Base-by-base conservation (phyloP, 257 asterid species). In the Scutellaria galericulata region DNA sequence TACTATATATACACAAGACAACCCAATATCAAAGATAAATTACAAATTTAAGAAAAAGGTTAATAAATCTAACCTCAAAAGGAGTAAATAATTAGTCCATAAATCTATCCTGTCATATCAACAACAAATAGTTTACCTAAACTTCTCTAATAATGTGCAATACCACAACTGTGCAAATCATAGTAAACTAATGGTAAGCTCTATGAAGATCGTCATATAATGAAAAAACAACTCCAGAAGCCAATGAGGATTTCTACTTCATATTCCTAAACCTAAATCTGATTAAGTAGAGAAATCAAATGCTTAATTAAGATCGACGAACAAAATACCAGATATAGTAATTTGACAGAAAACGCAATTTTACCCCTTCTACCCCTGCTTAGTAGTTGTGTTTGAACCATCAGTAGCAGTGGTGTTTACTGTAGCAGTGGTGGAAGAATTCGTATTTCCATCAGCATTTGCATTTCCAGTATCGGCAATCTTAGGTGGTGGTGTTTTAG, bases 311-410 rank as follows among this genome's bases (percentile, higher is more conserved):
- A 35, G 18, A 68, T 9, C 0, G 9, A 61, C n/a, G 14, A 50
- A 13, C 24, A 20, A 67, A 68, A 52, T 1, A 51, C 15, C 40
- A 13, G 13, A 20, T 37, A 15, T 44, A 64, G 61, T 62, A 58
- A 57, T 31, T 13, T 57, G 42, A 20, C 53, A 31, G 22, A 4
- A 42, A 51, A 13, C 55, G 48, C 51, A 70, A 37, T 7, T 60
- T 71, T 37, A 39, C 75, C 40, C 62, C 42, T 13, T 11, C 76
- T 72, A 69, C 22, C 60, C 81, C 61, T 64, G 73, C 48, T 72
- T 77, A 41, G 14, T 37, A 20, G 55, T 66, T 56, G 75, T 59
- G 48, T 40, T 72, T n/a, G 72, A 44, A 64, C 22, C 66, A 45
- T n/a, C 61, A 56, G 42, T 5, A 46, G 14, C 63, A 20, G 76